Percentiles rank a stretch among this genome's conserved stretches.
These are phyloP conservation scores for Vanrija humicola DNA, from an alignment of 1,284 basidiomycete genomes.

Conservation along the genomic window DNA sequence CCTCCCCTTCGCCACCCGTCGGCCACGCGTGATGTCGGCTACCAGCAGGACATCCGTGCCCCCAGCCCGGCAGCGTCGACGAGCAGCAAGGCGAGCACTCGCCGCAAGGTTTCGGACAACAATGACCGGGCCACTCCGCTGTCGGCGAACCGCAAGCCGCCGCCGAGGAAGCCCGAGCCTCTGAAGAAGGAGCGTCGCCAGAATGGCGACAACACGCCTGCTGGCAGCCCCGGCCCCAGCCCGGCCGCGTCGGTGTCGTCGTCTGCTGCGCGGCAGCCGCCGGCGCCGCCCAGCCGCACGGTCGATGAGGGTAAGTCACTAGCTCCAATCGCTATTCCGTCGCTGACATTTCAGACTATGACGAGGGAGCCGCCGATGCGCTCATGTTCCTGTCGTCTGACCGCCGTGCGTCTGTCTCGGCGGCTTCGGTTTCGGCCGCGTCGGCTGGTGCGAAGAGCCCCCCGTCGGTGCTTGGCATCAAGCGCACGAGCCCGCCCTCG, in stretches of 20 bases:
- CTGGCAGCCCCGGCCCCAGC: slow-evolving; percentile 8
- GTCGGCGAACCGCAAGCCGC: background rate
- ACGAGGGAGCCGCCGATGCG: slow-evolving; percentile 48
- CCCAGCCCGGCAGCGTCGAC: slow-evolving; percentile 37
- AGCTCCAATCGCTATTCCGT: background rate
- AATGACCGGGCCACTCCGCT: background rate
- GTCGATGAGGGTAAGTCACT: slow-evolving; percentile 44
- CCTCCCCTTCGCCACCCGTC: slow-evolving; percentile 8
- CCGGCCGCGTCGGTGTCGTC: slow-evolving; percentile 10
- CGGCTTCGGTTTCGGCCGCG: background rate
- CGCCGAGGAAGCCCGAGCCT: slow-evolving; percentile 1
- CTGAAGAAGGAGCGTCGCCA: slow-evolving; percentile 7
- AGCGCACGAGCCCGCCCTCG: slow-evolving; percentile 30
- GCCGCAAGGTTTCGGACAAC: slow-evolving; percentile 17
- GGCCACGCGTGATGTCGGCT: slow-evolving; percentile 5
- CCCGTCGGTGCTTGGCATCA: slow-evolving; percentile 17
- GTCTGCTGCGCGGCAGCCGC: background rate
- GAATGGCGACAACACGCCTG: slow-evolving; percentile 6
- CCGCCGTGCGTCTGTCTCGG: slow-evolving; percentile 11
- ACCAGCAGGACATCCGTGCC: slow-evolving; percentile 22
- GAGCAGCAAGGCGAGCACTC: slow-evolving; percentile 21
- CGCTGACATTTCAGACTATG: slow-evolving; percentile 40
- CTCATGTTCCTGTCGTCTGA: slow-evolving; percentile 47
- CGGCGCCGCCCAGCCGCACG: slow-evolving; percentile 16
- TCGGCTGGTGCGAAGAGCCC: slow-evolving; percentile 14